Base-by-base conservation (phyloP, 2,329 filamentous ascomycete species). In the Tricladium varicosporioides region DNA sequence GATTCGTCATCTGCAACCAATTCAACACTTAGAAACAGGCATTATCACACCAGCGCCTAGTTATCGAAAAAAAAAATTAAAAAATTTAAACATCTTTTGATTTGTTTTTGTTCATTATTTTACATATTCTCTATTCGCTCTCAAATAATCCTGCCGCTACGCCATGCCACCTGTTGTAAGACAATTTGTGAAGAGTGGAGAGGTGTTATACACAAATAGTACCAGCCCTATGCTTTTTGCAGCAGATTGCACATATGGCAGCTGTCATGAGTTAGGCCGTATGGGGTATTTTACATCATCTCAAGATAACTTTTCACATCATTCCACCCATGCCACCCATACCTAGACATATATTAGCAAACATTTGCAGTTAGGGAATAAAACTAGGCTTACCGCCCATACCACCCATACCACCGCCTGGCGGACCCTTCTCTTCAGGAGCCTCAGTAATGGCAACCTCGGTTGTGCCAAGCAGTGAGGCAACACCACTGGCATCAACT, bases 371-470 rank as follows among this genome's bases (percentile, higher is more conserved):
- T 27, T 14, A 15, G 15, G 49, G 5, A n/a, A 22, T 54, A 18
- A 18, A 51, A 48, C 19, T 11, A 48, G 57, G 65, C 66, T 65
- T 81, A 48, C 79, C 79, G 19, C 80, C 80, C 86, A 90, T 90
- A 65, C 84, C 84, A 15, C 53, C 53, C 53, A 56, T 56, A 44
- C 83, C 85, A 48, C 84, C 84, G 80, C 87, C 88, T 63, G 77
- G 74, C 62, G 80, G 77, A 60, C 81, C 78, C 69, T 84, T 83
- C 88, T 97, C 97, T 75, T 97, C 92, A 75, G 97, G 93, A 53
- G 93, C 94, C 74, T 99, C 94, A 51, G 97, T 92, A 63, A 99
- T 96, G 65, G 94, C 92, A 57, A 97, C 94, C 80, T 99, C 94
- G 60, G 94, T 99, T 65, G 94, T 99, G 73, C 94, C 94, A 60